Conservation (phyloP, 257 asterid species). For the Handroanthus guayacan region DNA sequence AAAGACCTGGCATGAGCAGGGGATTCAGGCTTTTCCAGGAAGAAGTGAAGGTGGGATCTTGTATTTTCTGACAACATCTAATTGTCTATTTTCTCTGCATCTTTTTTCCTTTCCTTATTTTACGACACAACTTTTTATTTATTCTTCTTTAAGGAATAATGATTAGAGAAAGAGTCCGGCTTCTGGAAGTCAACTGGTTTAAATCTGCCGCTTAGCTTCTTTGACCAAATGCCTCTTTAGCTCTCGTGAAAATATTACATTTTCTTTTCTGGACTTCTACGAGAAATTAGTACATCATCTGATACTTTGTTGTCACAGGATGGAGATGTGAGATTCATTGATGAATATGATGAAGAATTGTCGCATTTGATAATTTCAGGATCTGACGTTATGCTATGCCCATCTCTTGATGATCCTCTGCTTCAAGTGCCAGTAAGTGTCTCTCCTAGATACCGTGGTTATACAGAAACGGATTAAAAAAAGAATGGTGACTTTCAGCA, state of each 20-base stretch:
- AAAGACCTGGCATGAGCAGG: conserved; percentile 41
- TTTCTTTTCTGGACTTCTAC: background rate
- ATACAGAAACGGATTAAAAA: background rate
- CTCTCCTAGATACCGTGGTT: background rate
- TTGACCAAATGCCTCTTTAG: conserved; percentile 8
- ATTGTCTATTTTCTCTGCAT: conserved; percentile 11
- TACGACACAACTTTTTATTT: conserved; percentile 1
- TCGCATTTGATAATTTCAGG: conserved; percentile 76
- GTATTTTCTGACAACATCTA: conserved; percentile 31
- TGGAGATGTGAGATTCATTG: conserved; percentile 56
- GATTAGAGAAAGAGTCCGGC: background rate
- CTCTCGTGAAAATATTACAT: background rate
- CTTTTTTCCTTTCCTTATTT: background rate
- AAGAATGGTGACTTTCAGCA: conserved; percentile 18
- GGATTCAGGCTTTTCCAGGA: conserved; percentile 52
- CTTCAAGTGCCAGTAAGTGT: conserved; percentile 77
- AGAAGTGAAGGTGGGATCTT: conserved; percentile 58
- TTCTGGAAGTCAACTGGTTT: background rate
- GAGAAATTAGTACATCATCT: background rate
- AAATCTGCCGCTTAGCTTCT: background rate
- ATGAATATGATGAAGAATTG: conserved; percentile 65
- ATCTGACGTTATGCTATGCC: conserved; percentile 78
- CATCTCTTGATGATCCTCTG: conserved; percentile 64
- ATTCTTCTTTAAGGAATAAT: background rate
- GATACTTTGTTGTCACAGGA: conserved; percentile 49